Evolutionary conservation across 2,329 filamentous ascomycete genomes (phyloP), one percentile per base, ranked within the genome.

Genomic region (Cephalotrichum gorgonifer): DNA sequence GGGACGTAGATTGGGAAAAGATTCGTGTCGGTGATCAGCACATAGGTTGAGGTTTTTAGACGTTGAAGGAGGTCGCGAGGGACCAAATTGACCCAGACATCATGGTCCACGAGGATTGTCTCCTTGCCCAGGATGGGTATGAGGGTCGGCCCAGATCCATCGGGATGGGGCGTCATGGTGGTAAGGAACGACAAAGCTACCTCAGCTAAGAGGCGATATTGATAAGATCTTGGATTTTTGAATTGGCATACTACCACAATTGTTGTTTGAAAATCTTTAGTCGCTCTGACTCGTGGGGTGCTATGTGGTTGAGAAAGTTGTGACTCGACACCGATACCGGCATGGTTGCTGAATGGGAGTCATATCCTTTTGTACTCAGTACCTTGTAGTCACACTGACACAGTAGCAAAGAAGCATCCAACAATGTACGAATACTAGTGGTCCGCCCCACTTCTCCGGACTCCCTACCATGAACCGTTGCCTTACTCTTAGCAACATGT

Each of bases 21-120:
- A 63, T 97, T 97, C 43, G 90, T 95, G 69, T 98, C 93, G 65
- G 93, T 97, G 60, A 98, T 87, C 53, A 98, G 83, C 51, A 97
- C 85, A 64, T 97, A 98, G 53, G 91, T 97, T 17, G 89, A 94
- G 20, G 90, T 93, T 46, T 78, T 68, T 52, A 93, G 74, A 62
- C 85, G 86, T 49, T 76, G 69, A 54, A 97, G 73, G 50, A 98
- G 76, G 67, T 98, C 91, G 56, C 82, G 70, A 48, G 83, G 81
- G 54, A 97, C 83, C 63, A 86, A 93, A 61, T 77, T 77, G 54
- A 84, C 79, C 88, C 90, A 96, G 50, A 98, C 79, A 55, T 85
- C 88, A 64, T 95, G 88, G 63, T 96, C 88, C 60, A 96, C 84
- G 54, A 96, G 75, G 58, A 98, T 97, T 60, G 85, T 85, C 57